Conservation (phyloP, 1,139 yeast genomes). For the Scheffersomyces stambukii region DNA sequence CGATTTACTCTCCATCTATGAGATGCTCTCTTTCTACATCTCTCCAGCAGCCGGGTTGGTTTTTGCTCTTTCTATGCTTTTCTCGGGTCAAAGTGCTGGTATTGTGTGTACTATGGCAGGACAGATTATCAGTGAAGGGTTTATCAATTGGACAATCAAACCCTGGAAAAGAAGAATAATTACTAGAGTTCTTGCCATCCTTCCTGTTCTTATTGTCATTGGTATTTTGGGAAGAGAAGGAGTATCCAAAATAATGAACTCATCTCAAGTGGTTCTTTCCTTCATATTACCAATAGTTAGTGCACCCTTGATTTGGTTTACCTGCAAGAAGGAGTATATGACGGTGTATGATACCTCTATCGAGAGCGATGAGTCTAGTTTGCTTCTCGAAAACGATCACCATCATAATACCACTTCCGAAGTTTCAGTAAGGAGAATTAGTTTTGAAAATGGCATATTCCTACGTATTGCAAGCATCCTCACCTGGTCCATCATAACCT, state of each 20-base stretch:
- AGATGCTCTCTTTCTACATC: slow-evolving; percentile 54
- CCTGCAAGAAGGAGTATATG: slow-evolving; percentile 58
- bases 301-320: slow-evolving; percentile 72
- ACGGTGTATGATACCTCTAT: slow-evolving; percentile 35
- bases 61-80: slow-evolving; percentile 69
- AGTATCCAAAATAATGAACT: slow-evolving; percentile 62
- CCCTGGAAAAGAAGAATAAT: slow-evolving; percentile 68
- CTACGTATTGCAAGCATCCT: slow-evolving; percentile 51
- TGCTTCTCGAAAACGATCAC: slow-evolving; percentile 5
- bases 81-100: slow-evolving; percentile 80
- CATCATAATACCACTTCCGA: too few relatives aligned
- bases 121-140: slow-evolving; percentile 78
- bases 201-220: slow-evolving; percentile 67
- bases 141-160: slow-evolving; percentile 63
- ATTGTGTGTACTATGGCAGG: slow-evolving; percentile 81
- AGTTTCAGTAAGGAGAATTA: slow-evolving; percentile 16
- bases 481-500: slow-evolving; percentile 71
- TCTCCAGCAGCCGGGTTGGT: slow-evolving; percentile 70
- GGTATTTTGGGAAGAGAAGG: slow-evolving; percentile 67
- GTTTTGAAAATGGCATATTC: slow-evolving; percentile 62
- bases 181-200: slow-evolving; percentile 69
- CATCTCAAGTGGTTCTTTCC: slow-evolving; percentile 71
- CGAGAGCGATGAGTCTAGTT: slow-evolving; percentile 8
- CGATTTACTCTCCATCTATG: slow-evolving; percentile 70
- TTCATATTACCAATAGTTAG: slow-evolving; percentile 68